Evolutionary conservation across 1,139 yeast genomes (phyloP).

Genomic region (Lodderomyces metapsilosis): DNA sequence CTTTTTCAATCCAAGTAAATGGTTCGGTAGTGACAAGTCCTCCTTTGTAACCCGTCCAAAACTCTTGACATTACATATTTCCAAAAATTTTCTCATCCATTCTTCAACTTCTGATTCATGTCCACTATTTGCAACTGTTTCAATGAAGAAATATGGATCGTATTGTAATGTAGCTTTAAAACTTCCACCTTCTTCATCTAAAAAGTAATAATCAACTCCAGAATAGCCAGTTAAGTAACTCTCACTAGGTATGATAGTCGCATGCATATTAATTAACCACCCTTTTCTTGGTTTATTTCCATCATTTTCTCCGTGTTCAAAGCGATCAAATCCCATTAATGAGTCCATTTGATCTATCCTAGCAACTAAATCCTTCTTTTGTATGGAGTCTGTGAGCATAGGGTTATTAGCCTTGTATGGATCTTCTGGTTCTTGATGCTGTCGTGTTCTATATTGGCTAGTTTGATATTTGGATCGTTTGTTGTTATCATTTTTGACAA

Average conservation of each 20-base stretch:
- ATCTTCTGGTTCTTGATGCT: constrained; percentile 17
- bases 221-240: constrained; percentile 64
- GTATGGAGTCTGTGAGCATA: constrained; percentile 40
- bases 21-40: constrained; percentile 80
- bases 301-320: constrained; percentile 58
- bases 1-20: constrained; percentile 73
- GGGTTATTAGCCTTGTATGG: constrained; percentile 35
- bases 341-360: constrained; percentile 66
- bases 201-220: constrained; percentile 90
- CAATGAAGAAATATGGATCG: constrained; percentile 87
- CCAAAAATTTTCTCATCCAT: constrained; percentile 66
- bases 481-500: constrained; percentile 44
- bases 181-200: constrained; percentile 97
- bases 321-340: constrained; percentile 81
- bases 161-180: constrained; percentile 82
- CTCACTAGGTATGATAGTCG: constrained; percentile 58
- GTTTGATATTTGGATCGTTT: constrained; percentile 14
- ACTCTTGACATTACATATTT: constrained; percentile 53
- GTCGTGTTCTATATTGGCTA: constrained; percentile 7
- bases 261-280: constrained; percentile 89
- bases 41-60: constrained; percentile 63
- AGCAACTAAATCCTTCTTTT: constrained; percentile 43
- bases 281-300: constrained; percentile 63
- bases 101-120: constrained; percentile 75
- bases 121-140: constrained; percentile 70